Conservation (phyloP, 257 asterid species). For the Misopates orontium region DNA sequence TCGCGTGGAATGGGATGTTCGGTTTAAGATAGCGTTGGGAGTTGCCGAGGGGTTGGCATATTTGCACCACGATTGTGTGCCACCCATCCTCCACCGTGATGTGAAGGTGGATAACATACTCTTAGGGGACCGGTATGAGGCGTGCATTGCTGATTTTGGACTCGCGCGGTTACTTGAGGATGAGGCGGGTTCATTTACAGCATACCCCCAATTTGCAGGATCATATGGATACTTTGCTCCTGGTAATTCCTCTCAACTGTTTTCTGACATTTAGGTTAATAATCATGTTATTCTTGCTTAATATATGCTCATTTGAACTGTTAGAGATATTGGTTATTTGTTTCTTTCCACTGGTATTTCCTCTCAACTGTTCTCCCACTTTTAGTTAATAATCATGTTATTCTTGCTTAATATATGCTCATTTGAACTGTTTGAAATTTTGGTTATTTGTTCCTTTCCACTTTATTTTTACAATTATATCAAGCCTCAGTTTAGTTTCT, state of each 20-base stretch:
- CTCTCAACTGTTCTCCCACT: constrained; percentile 1
- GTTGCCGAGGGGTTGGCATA: constrained; percentile 58
- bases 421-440: not conserved
- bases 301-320: not conserved
- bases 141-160: constrained; percentile 62
- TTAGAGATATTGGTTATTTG: not conserved
- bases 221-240: constrained; percentile 73
- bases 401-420: not conserved
- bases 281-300: not conserved
- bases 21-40: constrained; percentile 51
- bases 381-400: not conserved
- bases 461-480: no score
- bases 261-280: not conserved
- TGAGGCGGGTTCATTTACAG: constrained; percentile 40
- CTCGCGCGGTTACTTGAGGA: constrained; percentile 57
- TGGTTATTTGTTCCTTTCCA: no score
- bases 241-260: constrained; percentile 33
- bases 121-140: constrained; percentile 45
- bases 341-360: constrained; percentile 30
- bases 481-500: not conserved
- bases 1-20: constrained; percentile 46
- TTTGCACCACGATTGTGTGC: constrained; percentile 60
- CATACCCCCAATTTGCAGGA: constrained; percentile 59
- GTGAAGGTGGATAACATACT: constrained; percentile 52
- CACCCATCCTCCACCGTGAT: constrained; percentile 60